These are phyloP conservation scores for Coelastrella sp. DNA, from an alignment of 139 green algal species.

Conservation along the genomic window DNA sequence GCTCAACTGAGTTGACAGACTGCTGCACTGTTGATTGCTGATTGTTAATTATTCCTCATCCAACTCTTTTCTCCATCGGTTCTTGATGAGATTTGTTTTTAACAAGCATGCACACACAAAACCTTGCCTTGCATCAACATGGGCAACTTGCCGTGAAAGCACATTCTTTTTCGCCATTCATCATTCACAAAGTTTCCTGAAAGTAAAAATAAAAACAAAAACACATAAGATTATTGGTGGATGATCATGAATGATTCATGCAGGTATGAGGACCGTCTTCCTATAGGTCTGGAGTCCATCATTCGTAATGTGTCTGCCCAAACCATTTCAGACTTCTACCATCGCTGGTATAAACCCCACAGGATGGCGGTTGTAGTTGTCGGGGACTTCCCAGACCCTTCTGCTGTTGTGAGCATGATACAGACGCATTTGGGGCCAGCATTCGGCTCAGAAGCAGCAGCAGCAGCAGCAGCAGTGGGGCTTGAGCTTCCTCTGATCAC, in stretches of 20 bases:
- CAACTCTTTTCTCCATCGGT: no score
- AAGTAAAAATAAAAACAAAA: no score
- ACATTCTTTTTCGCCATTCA: no score
- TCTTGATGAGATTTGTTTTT: no score
- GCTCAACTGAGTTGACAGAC: no score
- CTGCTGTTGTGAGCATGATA: constrained; percentile 59
- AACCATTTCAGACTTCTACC: constrained; percentile 78
- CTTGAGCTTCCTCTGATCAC: background rate
- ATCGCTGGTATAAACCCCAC: constrained; percentile 74
- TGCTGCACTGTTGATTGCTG: no score
- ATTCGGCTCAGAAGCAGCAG: constrained; percentile 21
- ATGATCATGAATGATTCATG: background rate
- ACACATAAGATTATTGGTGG: background rate
- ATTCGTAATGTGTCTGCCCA: constrained; percentile 67
- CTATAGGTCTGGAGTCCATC: constrained; percentile 86
- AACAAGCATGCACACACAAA: no score
- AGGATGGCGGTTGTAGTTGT: constrained; percentile 82
- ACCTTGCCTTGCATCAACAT: no score
- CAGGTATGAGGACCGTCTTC: constrained; percentile 85
- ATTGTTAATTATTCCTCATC: no score
- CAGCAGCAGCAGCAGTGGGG: constrained; percentile 19
- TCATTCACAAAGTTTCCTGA: no score
- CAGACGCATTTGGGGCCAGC: constrained; percentile 40
- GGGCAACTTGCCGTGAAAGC: no score
- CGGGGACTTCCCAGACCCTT: constrained; percentile 78